Evolutionary conservation across 2,329 filamentous ascomycete species (phyloP), one percentile per base, ranked within the genome.

Genomic region (Lachnellula suecica): DNA sequence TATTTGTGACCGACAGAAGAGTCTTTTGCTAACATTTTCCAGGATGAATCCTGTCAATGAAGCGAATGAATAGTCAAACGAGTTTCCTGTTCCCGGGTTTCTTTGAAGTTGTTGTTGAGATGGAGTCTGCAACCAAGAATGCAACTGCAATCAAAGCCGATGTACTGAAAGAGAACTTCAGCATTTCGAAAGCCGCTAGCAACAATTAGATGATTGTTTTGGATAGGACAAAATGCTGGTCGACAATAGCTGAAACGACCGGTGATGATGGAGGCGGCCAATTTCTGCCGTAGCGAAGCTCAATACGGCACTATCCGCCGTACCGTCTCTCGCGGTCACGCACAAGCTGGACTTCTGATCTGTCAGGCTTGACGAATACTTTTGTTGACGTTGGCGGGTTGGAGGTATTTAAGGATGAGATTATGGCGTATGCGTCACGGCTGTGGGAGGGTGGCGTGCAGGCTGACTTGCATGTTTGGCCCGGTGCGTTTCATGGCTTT

Each of bases 401-500:
- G 10, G 54, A 57, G 23, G 35, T 45, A 3, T 57, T 57, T 41
- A 43, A 44, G 9, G 44, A 47, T 23, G 54, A 57, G 44, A 34
- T 23, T 27, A 29, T 57, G 3, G 52, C 49, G 17, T 57, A 48
- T 49, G 54, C 52, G n/a, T 20, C 20, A 20, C 13, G 17, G n/a
- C 22, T 55, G 22, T 42, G 37, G 37, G 20, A 44, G 31, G n/a
- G 17, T 23, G 54, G 54, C 10, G 52, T 52, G 3, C 23, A 35
- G 19, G 40, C 49, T 13, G 54, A 57, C 17, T 34, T 52, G 8
- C 52, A 57, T 37, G 48, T 57, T 4, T 57, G 49, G 52, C 47
- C 47, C 10, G 52, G 54, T 4, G 43, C 22, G 2, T 51, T 27
- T 11, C 54, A 57, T 52, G 54, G 27, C 4, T 31, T 31, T 13